Base-by-base conservation (phyloP, 2,329 filamentous ascomycete species). In the Venturia effusa region DNA sequence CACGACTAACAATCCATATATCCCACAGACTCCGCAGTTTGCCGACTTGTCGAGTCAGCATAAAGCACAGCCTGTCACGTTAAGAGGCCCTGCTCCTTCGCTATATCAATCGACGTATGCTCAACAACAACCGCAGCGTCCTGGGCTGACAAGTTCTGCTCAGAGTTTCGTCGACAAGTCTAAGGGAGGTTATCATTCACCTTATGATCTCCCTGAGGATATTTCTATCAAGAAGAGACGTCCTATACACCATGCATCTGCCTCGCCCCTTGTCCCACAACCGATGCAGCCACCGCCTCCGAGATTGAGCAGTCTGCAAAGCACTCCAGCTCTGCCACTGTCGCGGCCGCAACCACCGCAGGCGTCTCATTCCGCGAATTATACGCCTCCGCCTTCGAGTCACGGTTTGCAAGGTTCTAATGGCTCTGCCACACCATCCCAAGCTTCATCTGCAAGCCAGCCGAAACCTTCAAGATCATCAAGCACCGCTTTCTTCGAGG, bases 161-260 rank as follows among this genome's bases (percentile, higher is more conserved):
- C 86, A 95, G 72, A 97, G 93, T 75, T 99, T 96, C 74, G 90
- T 84, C 6, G 88, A 93, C 32, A 95, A 95, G 74, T 80, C 90
- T 3, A 97, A 96, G 75, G 90, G 90, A 64, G 92, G 93, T 8
- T 99, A 99, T 73, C 83, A 88, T 60, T 97, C 93, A 24, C 94
- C 94, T 0, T 99, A 97, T 70, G 95, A 99, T 76, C 80, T 99
- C 24, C 94, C 94, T 4, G 90, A 94, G 76, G 93, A 97, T 63
- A 83, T 99, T 37, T 83, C 88, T 34, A 88, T 88, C 68, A 85
- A 81, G 32, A 88, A 70, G 81, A 86, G 73, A 87, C 88, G 78
- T 64, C 69, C 72, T 45, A 69, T 71, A 32, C 69, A 69, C 63
- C 69, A 73, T 61, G 61, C 84, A 65, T 83, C 79, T 6, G 77